A percentile compares a stretch with the other conserved stretches of the same genome.
Conservation (phyloP, 2,329 filamentous ascomycete genomes). For the Aureobasidium namibiae region DNA sequence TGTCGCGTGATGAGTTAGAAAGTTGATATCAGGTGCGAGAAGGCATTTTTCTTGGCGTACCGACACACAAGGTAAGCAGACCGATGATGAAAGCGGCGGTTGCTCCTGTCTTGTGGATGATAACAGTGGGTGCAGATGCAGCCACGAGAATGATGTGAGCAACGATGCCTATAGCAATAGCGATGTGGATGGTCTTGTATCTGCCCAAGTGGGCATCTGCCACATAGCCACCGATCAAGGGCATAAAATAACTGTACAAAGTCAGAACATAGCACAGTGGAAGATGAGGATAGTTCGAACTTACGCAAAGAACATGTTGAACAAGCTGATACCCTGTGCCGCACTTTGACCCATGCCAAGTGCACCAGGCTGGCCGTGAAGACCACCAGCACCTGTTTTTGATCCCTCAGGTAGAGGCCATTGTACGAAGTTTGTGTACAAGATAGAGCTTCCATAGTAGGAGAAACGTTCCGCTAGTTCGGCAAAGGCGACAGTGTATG, state of each 20-base stretch:
- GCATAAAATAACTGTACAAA: not conserved
- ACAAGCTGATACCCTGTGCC: constrained; percentile 45
- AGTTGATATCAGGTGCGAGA: no score
- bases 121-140: constrained; percentile 19
- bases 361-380: constrained; percentile 42
- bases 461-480: constrained; percentile 55
- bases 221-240: constrained; percentile 30
- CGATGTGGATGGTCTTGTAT: constrained; percentile 30
- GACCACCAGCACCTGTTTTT: constrained; percentile 17
- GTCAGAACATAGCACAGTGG: not conserved
- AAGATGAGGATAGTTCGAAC: not conserved
- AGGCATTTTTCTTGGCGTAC: no score
- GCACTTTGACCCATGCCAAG: constrained; percentile 48
- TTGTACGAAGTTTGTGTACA: constrained; percentile 22
- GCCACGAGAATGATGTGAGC: constrained; percentile 27
- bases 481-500: constrained; percentile 50
- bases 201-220: constrained; percentile 37
- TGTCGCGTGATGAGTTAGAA: no score
- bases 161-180: constrained; percentile 32
- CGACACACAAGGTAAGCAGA: constrained; percentile 31
- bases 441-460: constrained; percentile 50
- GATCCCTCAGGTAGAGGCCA: constrained; percentile 23
- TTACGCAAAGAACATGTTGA: constrained; percentile 52
- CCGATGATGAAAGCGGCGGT: constrained; percentile 33
- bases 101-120: constrained; percentile 27